Percentiles rank a stretch among this genome's conserved stretches.
phyloP scores from a whole-genome alignment of 345 rosid species.

The Hibiscus trionum region DNA sequence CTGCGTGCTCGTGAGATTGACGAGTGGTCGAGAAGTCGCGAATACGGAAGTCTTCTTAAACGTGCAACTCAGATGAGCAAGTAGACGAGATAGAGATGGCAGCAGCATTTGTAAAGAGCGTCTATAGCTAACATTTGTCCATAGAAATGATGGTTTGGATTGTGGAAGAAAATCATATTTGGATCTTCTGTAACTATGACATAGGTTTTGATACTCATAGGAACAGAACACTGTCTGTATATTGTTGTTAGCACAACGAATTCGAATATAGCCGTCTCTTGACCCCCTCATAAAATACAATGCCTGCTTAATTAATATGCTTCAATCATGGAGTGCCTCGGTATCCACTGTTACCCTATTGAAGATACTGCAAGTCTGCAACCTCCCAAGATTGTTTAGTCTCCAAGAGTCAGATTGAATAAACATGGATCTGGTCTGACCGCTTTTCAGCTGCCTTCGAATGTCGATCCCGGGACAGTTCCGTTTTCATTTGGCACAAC shows the following conservation, averaged over 20 bases:
- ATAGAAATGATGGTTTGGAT: background rate
- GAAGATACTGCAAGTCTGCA: background rate
- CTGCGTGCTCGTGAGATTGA: constrained; percentile 96
- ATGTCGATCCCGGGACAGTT: too few relatives aligned
- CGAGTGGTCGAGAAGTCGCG: constrained; percentile 81
- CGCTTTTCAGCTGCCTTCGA: too few relatives aligned
- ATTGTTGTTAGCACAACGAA: background rate
- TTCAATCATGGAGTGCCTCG: background rate
- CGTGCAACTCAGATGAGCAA: constrained; percentile 38
- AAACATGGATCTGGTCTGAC: background rate
- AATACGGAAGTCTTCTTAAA: constrained; percentile 53
- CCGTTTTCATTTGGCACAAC: too few relatives aligned
- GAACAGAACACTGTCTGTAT: background rate
- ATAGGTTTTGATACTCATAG: background rate
- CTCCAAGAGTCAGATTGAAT: too few relatives aligned
- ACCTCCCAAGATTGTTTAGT: background rate
- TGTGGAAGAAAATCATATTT: background rate
- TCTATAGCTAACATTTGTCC: background rate
- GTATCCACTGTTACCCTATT: background rate
- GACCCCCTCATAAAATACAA: background rate
- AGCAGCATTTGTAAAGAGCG: background rate
- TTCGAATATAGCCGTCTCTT: background rate
- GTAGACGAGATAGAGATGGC: constrained; percentile 16
- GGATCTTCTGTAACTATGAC: background rate
- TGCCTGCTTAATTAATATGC: background rate